These are phyloP conservation scores for Maudiozyma turicensis DNA, from an alignment of 805 yeast species.

Conservation along the genomic window DNA sequence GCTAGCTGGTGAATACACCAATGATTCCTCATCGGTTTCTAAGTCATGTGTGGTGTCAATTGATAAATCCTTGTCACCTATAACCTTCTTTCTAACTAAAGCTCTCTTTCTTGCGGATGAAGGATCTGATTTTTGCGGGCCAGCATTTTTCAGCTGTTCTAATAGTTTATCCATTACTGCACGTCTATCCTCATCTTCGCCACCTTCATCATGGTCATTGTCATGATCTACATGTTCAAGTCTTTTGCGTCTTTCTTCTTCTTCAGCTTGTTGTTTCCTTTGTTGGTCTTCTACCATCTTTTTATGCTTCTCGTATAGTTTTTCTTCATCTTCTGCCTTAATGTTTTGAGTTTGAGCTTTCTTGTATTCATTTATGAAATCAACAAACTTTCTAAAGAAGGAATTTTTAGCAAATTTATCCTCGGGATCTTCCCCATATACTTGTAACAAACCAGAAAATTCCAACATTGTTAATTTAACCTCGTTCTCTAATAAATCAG, in stretches of 20 bases:
- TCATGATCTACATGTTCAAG: conserved; percentile 2
- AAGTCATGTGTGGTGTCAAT: conserved; percentile 9
- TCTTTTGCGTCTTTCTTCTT: conserved; percentile 6
- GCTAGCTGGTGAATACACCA: conserved; percentile 23
- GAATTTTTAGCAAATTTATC: conserved; percentile 58
- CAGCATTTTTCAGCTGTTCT: conserved; percentile 80
- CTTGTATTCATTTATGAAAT: conserved; percentile 69
- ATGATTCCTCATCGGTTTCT: conserved; percentile 22
- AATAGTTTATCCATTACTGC: conserved; percentile 77
- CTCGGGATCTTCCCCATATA: conserved; percentile 80
- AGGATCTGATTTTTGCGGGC: conserved; percentile 67
- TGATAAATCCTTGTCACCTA: conserved; percentile 20
- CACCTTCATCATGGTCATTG: conserved; percentile 3
- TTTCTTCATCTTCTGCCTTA: conserved; percentile 71
- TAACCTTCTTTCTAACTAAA: conserved; percentile 53
- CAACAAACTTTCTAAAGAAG: conserved; percentile 72
- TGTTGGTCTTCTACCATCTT: conserved; percentile 35
- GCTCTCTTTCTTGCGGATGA: conserved; percentile 76
- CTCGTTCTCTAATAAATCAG: conserved; percentile 54
- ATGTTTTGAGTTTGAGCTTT: conserved; percentile 72
- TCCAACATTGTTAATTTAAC: conserved; percentile 52
- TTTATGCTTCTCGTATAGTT: conserved; percentile 68
- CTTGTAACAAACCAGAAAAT: conserved; percentile 62
- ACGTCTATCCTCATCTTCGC: conserved; percentile 21
- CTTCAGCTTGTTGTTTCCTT: conserved; percentile 15